Evolutionary conservation across 2,329 filamentous ascomycete species (phyloP), one percentile per base, ranked within the genome.

Genomic region (Xylaria sp.): DNA sequence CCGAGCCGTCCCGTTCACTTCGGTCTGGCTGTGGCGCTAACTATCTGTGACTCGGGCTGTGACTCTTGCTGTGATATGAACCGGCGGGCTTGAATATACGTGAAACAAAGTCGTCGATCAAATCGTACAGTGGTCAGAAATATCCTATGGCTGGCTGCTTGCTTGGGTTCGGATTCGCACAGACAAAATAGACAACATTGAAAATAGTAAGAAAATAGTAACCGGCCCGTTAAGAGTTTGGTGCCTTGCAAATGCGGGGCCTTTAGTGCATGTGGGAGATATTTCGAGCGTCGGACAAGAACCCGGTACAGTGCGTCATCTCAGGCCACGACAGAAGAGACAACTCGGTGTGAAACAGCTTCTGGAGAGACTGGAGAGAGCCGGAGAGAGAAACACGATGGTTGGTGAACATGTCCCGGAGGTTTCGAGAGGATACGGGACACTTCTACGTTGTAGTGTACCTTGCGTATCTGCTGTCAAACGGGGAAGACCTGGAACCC

Each of bases 151-250:
- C 43, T 13, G n/a, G n/a, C n/a, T n/a, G n/a, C n/a, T n/a, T n/a
- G n/a, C n/a, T n/a, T n/a, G n/a, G n/a, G n/a, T n/a, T 36, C 10
- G 28, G 55, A 63, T 64, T 68, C 58, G 52, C 41, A 61, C 53
- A 63, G 45, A 67, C 34, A 41, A n/a, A 57, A 41, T 57, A 57
- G 53, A n/a, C n/a, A n/a, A n/a, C n/a, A n/a, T n/a, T n/a, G n/a
- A n/a, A n/a, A 57, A 41, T 57, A 57, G 53, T n/a, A 65, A 36
- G n/a, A 55, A 66, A 70, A 65, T 61, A 70, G 69, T 71, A 71
- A 71, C 39, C 69, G 69, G 69, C 32, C 69, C 69, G 69, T 70
- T 71, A 60, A 63, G 55, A 20, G 28, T 18, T 18, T 53, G 59
- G 48, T 57, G 61, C 65, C 62, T 67, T 65, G 53, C 32, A 34